Evolutionary conservation across 164 flowering plant genomes (phyloP).

Genomic region (Macadamia integrifolia): DNA sequence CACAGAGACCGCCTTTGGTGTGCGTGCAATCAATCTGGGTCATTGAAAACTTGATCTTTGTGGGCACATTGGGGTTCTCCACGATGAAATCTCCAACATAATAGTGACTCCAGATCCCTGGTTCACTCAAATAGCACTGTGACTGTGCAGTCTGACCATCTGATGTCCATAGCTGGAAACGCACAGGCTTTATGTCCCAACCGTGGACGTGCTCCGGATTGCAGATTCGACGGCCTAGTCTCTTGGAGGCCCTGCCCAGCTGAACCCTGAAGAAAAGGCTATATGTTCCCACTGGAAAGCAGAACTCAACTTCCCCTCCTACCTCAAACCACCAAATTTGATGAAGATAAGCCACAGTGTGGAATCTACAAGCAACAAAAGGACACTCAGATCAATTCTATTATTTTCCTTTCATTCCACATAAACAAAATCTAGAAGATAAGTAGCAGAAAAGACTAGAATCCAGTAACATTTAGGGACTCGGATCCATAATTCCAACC

Average conservation of each 20-base stretch:
- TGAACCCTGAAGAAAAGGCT: slow-evolving; percentile 68
- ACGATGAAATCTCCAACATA: slow-evolving; percentile 72
- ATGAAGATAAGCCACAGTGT: slow-evolving; percentile 71
- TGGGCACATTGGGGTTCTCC: slow-evolving; percentile 26
- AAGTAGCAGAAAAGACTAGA: background rate
- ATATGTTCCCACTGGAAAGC: slow-evolving; percentile 69
- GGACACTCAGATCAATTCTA: slow-evolving; percentile 7
- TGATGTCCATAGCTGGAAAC: slow-evolving; percentile 58
- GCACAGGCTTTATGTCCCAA: slow-evolving; percentile 74
- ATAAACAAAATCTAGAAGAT: background rate
- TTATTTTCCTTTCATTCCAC: background rate
- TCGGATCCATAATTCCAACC: background rate
- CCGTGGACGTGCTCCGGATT: slow-evolving; percentile 68
- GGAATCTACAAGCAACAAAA: slow-evolving; percentile 37
- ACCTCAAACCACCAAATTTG: slow-evolving; percentile 91
- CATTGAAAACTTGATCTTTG: slow-evolving; percentile 64
- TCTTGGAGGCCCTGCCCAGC: slow-evolving; percentile 58
- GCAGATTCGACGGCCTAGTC: slow-evolving; percentile 60
- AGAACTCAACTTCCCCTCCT: slow-evolving; percentile 68
- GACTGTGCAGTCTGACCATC: slow-evolving; percentile 54
- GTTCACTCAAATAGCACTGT: slow-evolving; percentile 46
- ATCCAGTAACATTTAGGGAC: background rate
- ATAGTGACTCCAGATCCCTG: slow-evolving; percentile 66
- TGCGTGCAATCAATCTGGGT: slow-evolving; percentile 94
- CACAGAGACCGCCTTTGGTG: slow-evolving; percentile 80